Conservation (phyloP, 2,329 filamentous ascomycete species). For the Phaeomoniella chlamydospora region DNA sequence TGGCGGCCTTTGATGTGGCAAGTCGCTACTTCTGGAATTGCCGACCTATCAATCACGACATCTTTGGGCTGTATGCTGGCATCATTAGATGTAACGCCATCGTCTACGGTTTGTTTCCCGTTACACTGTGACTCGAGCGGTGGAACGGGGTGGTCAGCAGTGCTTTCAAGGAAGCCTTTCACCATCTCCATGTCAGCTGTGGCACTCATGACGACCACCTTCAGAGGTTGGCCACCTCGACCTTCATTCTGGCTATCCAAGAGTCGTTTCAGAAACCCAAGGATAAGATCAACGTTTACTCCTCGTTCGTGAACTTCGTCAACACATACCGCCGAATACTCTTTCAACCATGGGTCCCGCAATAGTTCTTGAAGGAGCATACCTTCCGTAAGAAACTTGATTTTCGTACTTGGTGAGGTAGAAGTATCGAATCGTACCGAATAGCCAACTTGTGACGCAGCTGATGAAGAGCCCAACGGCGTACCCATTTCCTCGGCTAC, state of each 20-base stretch:
- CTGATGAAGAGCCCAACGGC: slow-evolving; percentile 42
- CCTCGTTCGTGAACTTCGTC: slow-evolving; percentile 97
- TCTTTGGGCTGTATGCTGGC: slow-evolving; percentile 1
- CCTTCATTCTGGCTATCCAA: slow-evolving; percentile 45
- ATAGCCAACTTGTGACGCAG: slow-evolving; percentile 64
- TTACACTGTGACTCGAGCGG: slow-evolving; percentile 13
- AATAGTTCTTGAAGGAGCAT: slow-evolving; percentile 92
- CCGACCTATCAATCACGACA: background rate
- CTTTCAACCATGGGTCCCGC: slow-evolving; percentile 62
- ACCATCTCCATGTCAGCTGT: slow-evolving; percentile 79
- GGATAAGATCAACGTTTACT: slow-evolving; percentile 79
- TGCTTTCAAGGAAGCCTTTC: slow-evolving; percentile 51
- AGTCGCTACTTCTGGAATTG: slow-evolving; percentile 25
- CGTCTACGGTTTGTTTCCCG: slow-evolving; percentile 1
- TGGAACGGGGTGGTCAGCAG: background rate
- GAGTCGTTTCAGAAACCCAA: slow-evolving; percentile 77
- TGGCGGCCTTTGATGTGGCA: slow-evolving; percentile 75
- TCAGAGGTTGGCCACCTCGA: slow-evolving; percentile 60
- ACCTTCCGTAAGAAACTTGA: slow-evolving; percentile 93
- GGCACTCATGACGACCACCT: slow-evolving; percentile 92
- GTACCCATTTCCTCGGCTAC: slow-evolving; percentile 73
- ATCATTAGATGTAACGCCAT: slow-evolving; percentile 1
- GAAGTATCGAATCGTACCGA: slow-evolving; percentile 89
- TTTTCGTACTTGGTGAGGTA: slow-evolving; percentile 62
- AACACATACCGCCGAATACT: slow-evolving; percentile 82